Evolutionary conservation across 2,329 filamentous ascomycete genomes (phyloP), one percentile per base, ranked within the genome.

Genomic region (Penicillium sp.): DNA sequence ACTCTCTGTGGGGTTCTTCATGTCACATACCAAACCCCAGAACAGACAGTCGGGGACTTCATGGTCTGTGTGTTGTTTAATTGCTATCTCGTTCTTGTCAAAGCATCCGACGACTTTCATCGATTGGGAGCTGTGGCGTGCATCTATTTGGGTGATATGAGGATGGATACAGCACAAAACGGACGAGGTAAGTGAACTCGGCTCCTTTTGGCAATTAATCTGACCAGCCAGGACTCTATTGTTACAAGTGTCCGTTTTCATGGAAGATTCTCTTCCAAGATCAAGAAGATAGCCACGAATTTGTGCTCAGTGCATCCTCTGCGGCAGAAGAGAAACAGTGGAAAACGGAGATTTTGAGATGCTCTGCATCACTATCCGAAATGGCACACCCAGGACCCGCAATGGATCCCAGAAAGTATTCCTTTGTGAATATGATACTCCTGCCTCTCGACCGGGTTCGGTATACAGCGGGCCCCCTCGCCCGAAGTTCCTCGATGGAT

Each of bases 181-280:
- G 65, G 66, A 41, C 60, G 58, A 58, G 69, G 69, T 70, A 57
- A 51, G 54, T 13, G 22, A 14, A 4, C 26, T 35, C 11, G 10
- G 24, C 10, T 32, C 14, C 11, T 10, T 26, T 34, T 18, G 9
- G 16, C 6, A 34, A 18, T 18, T 10, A 2, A 18, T 20, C 37
- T 50, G 32, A 57, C 64, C 32, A 65, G n/a, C 9, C 13, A 95
- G 89, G 89, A 0, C 66, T 97, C 6, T 89, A 91, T 74, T 96
- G 89, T 60, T 85, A 93, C 53, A 87, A 86, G 3, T 87, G 87
- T 0, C 83, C 87, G 0, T 87, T 87, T 65, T 93, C 89, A 1
- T 97, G 90, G 91, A 98, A 97, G 65, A 61, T 96, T 9, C 77
- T 88, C 2, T 96, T 97, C 60, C 84, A 93, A 63, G 80, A 81